Evolutionary conservation across 805 yeast species (phyloP).

Genomic region (Pichia kluyveri): DNA sequence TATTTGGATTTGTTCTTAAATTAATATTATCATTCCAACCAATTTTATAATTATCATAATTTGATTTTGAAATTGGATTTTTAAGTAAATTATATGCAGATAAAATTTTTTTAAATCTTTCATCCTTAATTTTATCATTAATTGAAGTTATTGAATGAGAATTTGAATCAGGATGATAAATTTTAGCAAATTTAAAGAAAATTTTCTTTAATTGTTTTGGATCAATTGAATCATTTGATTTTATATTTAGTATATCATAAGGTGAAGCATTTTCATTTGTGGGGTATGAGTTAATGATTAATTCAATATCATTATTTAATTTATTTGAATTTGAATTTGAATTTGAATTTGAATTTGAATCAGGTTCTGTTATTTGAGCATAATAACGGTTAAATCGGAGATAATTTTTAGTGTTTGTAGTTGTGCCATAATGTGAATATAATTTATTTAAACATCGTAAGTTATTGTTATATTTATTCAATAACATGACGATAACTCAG

Average conservation of each 20-base stretch:
- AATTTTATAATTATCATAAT: constrained; percentile 37
- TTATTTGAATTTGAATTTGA: background rate
- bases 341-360: background rate
- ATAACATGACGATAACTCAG: too few relatives aligned
- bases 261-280: constrained; percentile 48
- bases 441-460: too few relatives aligned
- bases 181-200: constrained; percentile 55
- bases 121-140: constrained; percentile 17
- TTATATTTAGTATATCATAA: constrained; percentile 52
- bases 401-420: too few relatives aligned
- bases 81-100: constrained; percentile 52
- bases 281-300: constrained; percentile 35
- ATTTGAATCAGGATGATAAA: constrained; percentile 71
- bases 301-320: constrained; percentile 8
- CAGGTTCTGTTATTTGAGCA: too few relatives aligned
- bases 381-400: too few relatives aligned
- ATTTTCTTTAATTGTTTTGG: constrained; percentile 33
- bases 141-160: constrained; percentile 4
- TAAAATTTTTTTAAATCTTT: constrained; percentile 46
- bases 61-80: constrained; percentile 32
- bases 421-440: too few relatives aligned
- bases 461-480: too few relatives aligned
- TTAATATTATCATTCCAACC: constrained; percentile 35
- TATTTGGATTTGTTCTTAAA: constrained; percentile 15
- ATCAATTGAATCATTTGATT: constrained; percentile 26